Evolutionary conservation across 768 basidiomycete genomes (phyloP), one percentile per base, ranked within the genome.

Genomic region (Naematelia encephala): DNA sequence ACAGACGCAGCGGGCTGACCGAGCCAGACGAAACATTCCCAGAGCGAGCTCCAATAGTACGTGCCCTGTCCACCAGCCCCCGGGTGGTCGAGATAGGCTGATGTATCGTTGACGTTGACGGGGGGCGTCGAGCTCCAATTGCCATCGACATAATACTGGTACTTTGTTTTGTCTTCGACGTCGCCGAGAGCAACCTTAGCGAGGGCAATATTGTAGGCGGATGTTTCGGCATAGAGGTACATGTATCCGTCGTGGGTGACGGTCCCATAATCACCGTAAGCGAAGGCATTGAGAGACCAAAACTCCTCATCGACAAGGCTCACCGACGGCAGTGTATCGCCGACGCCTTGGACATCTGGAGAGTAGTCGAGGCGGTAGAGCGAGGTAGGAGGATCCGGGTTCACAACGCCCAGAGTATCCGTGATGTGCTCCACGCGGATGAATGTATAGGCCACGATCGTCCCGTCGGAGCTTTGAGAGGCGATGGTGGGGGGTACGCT

Each of bases 21-120:
- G 2, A 58, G 8, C 57, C 57, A 58, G 21, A 58, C 57, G 44
- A 39, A 58, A 13, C n/a, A 29, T 11, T 51, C 16, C 49, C 19
- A 43, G 21, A 16, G 11, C n/a, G 44, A 22, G 25, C 21, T 43
- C n/a, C n/a, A 58, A 29, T 58, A 58, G 57, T 39, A 58, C 1
- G 57, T 51, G 28, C 57, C 57, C 39, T 58, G 57, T 5, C 49
- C 57, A 16, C 57, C 57, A 28, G 50, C 22, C 25, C n/a, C 23
- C 44, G 44, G n/a, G n/a, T n/a, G n/a, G 44, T 46, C 44, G 44
- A 46, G n/a, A n/a, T 46, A 23, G 44, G n/a, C 44, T 4, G 23
- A 23, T 23, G 44, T 46, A 23, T 46, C 44, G 44, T 46, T 46
- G 44, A 46, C 44, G 44, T 46, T 46, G n/a, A n/a, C n/a, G 44